These are phyloP conservation scores for Penicillium alfredii DNA, from an alignment of 495 filamentous ascomycete genomes.

Conservation along the genomic window DNA sequence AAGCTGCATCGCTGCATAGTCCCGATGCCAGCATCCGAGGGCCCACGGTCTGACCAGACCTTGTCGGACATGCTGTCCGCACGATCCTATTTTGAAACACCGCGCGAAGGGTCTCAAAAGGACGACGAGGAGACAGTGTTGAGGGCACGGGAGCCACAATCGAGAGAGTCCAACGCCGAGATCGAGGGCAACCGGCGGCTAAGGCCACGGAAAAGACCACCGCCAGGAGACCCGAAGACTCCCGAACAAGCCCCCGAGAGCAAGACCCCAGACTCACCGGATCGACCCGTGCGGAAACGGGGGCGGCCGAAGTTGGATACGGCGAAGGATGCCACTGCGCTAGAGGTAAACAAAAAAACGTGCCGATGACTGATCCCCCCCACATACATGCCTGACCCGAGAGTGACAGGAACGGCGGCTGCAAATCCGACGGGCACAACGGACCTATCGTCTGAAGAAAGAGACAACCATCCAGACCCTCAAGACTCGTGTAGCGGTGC, in stretches of 20 bases:
- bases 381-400: too few relatives aligned
- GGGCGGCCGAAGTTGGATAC: conserved; percentile 21
- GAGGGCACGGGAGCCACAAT: too few relatives aligned
- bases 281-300: conserved; percentile 20
- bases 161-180: too few relatives aligned
- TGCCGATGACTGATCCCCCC: too few relatives aligned
- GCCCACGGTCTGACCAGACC: conserved; percentile 3
- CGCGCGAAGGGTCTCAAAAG: too few relatives aligned
- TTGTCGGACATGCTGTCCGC: conserved; percentile 5
- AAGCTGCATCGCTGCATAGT: too few relatives aligned
- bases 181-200: too few relatives aligned
- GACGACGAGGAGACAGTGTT: too few relatives aligned
- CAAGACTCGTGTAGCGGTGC: conserved; percentile 58
- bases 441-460: conserved; percentile 80
- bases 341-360: conserved; percentile 18
- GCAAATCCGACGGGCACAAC: conserved; percentile 80
- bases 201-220: too few relatives aligned
- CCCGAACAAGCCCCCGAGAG: conserved; percentile 4
- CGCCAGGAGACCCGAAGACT: background rate
- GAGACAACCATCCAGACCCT: conserved; percentile 72
- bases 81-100: too few relatives aligned
- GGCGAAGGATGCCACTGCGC: conserved; percentile 19
- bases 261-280: conserved; percentile 2
- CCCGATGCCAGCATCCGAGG: conserved; percentile 3
- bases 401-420: conserved; percentile 53